Conservation (phyloP, 75 land plant genomes). For the Selaginella moellendorffii region DNA sequence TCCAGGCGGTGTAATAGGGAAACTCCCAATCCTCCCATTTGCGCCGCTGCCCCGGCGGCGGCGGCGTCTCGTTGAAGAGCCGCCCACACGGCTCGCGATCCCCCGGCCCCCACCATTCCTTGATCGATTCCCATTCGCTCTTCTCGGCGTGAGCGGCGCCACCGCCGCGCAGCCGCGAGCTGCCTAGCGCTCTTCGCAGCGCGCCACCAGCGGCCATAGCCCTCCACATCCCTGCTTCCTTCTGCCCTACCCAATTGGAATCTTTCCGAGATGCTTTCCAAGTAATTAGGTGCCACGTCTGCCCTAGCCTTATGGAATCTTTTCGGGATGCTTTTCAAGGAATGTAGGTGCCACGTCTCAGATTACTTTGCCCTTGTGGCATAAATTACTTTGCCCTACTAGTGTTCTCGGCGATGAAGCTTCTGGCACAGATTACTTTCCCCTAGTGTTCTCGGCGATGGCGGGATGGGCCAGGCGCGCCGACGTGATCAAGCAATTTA, state of each 20-base stretch:
- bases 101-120: constrained; percentile 61
- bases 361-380: too few species aligned
- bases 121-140: constrained; percentile 6
- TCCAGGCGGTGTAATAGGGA: constrained; percentile 80
- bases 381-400: too few species aligned
- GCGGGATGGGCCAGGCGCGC: too few species aligned
- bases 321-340: too few species aligned
- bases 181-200: constrained; percentile 13
- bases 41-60: constrained; percentile 65
- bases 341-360: too few species aligned
- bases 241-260: too few species aligned
- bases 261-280: too few species aligned
- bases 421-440: too few species aligned
- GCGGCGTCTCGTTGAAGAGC: constrained; percentile 70
- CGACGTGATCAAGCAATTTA: not conserved
- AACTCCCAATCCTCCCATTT: constrained; percentile 99
- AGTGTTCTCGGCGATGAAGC: too few species aligned
- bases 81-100: constrained; percentile 68
- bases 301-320: too few species aligned
- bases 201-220: constrained; percentile 19
- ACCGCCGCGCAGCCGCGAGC: constrained; percentile 13
- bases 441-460: too few species aligned
- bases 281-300: too few species aligned
- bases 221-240: not conserved
- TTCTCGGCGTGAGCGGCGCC: constrained; percentile 30